Evolutionary conservation across 805 yeast genomes (phyloP), one percentile per base, ranked within the genome.

Genomic region (Grigorovia jiainica): DNA sequence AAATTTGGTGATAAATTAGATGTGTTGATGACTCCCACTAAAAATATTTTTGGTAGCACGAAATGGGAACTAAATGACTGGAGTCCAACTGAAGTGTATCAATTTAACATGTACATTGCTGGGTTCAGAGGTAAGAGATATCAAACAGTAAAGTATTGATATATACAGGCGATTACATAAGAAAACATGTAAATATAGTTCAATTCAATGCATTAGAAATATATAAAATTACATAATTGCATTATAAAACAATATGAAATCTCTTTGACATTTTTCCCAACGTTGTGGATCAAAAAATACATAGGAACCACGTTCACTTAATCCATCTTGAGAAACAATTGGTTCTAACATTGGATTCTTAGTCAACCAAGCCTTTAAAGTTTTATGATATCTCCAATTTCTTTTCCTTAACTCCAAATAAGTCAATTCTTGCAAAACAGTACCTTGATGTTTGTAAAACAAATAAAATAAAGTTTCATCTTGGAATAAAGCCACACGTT

Each of bases 311-410:
- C 90, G 75, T 64, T 92, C 98, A 42, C 89, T 86, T 18, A 58
- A 42, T 29, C 69, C 73, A 43, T 84, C 90, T 30, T 81, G 82
- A 27, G 82, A 76, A 45, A 87, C 85, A 13, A 85, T 75, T 1
- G 97, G 96, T 61, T 90, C 97, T 47, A 79, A 79, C 53, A 78
- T 76, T 23, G 95, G 84, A 55, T 87, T 96, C 62, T 92, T 92
- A 10, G 98, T 92, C 45, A 92, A 67, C 98, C 98, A 92, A 40
- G 92, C 87, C 66, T 89, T 94, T 43, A 92, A 73, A 47, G 87
- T 95, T 65, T 87, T 90, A 65, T 92, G 98, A 57, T 85, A 92
- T 51, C 97, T 75, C 99, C 99, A 92, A 64, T 90, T 92, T 53
- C 98, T 73, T 47, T 79, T 79, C 53, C 87, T 86, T 51, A 92